Percentiles rank a stretch among this genome's conserved stretches.
Conservation (phyloP, 495 filamentous ascomycete species). For the Aspergillus asperescens region DNA sequence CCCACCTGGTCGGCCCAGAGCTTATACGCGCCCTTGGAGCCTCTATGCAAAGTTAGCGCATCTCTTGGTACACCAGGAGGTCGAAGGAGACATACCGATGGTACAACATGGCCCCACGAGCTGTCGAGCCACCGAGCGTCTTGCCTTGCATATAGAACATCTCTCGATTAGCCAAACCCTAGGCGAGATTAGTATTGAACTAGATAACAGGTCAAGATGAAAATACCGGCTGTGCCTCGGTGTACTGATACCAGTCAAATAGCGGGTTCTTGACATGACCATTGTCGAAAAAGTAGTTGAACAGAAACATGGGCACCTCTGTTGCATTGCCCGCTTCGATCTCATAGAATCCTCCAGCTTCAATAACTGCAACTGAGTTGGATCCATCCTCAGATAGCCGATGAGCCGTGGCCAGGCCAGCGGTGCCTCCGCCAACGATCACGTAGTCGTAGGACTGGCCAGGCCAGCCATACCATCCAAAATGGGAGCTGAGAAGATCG, state of each 20-base stretch:
- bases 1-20: conserved; percentile 54
- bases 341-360: neutral
- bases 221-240: neutral
- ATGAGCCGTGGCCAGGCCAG: neutral
- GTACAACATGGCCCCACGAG: neutral
- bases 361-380: neutral
- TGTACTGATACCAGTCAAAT: neutral
- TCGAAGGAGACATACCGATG: neutral
- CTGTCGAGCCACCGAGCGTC: neutral
- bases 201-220: neutral
- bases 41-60: neutral
- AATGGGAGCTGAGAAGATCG: neutral
- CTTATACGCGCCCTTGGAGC: neutral
- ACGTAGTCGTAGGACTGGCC: neutral
- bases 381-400: neutral
- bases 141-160: conserved; percentile 1
- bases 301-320: neutral
- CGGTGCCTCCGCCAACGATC: neutral
- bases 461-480: neutral
- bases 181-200: neutral
- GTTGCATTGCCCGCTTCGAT: neutral
- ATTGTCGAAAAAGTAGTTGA: conserved; percentile 1
- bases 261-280: neutral
- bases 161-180: neutral
- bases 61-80: too few relatives aligned